Base-by-base conservation (phyloP, 352 stramenopile genomes). In the Saprolegnia parasitica region DNA sequence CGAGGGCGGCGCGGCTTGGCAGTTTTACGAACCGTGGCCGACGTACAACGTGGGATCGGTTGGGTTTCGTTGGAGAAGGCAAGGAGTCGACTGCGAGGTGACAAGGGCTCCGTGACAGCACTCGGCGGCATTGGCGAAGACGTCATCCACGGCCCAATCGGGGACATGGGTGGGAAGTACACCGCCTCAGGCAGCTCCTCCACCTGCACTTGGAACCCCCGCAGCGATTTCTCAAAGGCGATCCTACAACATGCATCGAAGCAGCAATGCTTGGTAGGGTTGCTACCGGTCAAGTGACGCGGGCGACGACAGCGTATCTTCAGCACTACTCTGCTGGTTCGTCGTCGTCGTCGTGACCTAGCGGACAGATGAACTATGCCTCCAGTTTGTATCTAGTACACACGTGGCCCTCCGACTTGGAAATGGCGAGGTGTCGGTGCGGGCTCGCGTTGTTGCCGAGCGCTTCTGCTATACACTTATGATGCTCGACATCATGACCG, bases 71-170 rank as follows among this genome's bases (percentile, higher is more conserved):
- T 39, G 8, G 57, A 65, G 11, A 65, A 29, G 18, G 57, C 46
- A 2, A 65, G 57, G 8, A 65, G 57, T 2, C 57, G 57, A 6
- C 24, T 52, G 37, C 57, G 57, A 13, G 57, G 57, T 13, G 57
- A 65, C 16, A 23, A 29, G 11, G 57, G 24, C 32, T 39, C 8
- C 4, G 29, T n/a, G 18, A 35, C 42, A n/a, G 42, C 42, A 15
- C 10, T 16, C 8, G 37, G 57, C n/a, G 18, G 32, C n/a, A 32
- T 21, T 47, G 24, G 8, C 18, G 16, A 50, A 13, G 18, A 39
- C n/a, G 20, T 29, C 57, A 65, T 23, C 58, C 58, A 67, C 29
- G 58, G 58, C 1, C 58, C 58, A 9, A 67, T 56, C 5, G 58
- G 58, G 8, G 58, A 67, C 40, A 42, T 23, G 16, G 58, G 58